phyloP scores from a whole-genome alignment of 2,329 filamentous ascomycete genomes.

The Lecanosticta acicola region DNA sequence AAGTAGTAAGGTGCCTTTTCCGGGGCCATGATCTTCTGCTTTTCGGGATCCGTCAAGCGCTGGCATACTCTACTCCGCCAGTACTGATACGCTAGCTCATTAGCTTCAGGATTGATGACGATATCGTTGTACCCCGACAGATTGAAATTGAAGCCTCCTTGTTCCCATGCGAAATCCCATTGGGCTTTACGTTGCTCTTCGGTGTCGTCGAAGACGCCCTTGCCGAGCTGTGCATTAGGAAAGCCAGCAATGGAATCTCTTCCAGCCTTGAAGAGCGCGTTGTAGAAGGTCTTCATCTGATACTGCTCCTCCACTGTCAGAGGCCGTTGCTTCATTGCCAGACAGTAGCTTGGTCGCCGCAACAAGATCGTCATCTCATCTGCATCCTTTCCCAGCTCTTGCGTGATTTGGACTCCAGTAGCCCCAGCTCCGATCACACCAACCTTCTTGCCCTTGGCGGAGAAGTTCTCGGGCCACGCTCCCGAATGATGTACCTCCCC shows the following conservation, averaged over 20 bases:
- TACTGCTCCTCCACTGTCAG: slow-evolving; percentile 48
- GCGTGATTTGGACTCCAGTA: slow-evolving; percentile 38
- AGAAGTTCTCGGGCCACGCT: slow-evolving; percentile 34
- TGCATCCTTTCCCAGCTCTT: slow-evolving; percentile 30
- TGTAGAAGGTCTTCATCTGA: slow-evolving; percentile 38
- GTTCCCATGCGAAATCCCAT: slow-evolving; percentile 38
- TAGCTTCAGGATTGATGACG: slow-evolving; percentile 43
- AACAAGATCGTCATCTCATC: slow-evolving; percentile 55
- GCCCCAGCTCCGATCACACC: slow-evolving; percentile 41
- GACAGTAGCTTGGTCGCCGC: slow-evolving; percentile 59
- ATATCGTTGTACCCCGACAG: slow-evolving; percentile 51
- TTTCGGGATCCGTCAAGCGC: slow-evolving; percentile 46
- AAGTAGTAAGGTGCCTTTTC: slow-evolving; percentile 43
- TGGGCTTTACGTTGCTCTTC: slow-evolving; percentile 39
- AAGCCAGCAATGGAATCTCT: slow-evolving; percentile 43
- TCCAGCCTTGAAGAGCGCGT: slow-evolving; percentile 41
- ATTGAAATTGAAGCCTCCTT: slow-evolving; percentile 53
- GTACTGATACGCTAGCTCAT: slow-evolving; percentile 50
- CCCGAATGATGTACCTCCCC: slow-evolving; percentile 39
- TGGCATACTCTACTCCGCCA: slow-evolving; percentile 50
- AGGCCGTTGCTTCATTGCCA: slow-evolving; percentile 53
- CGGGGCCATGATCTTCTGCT: slow-evolving; percentile 48
- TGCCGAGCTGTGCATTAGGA: slow-evolving; percentile 49
- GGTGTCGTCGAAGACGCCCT: slow-evolving; percentile 45
- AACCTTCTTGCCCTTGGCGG: slow-evolving; percentile 34